Evolutionary conservation across 495 filamentous ascomycete species (phyloP).

Genomic region (Neurospora sp.): DNA sequence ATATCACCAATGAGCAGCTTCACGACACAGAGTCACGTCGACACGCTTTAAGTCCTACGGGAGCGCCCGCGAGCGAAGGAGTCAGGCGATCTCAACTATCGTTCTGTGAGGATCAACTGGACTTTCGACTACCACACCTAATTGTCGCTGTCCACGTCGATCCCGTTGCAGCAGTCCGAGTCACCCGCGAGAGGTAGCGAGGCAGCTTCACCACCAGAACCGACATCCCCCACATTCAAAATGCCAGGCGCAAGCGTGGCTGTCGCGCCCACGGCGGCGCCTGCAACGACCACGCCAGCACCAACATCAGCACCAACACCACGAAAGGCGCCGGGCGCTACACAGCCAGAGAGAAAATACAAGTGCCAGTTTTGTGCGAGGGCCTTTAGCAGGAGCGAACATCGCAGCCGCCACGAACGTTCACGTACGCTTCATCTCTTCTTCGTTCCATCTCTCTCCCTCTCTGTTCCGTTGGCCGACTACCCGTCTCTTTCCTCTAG

Average conservation of each 20-base stretch:
- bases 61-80: constrained; percentile 40
- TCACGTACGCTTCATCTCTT: constrained; percentile 67
- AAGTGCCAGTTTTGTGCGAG: constrained; percentile 98
- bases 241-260: constrained; percentile 60
- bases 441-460: constrained; percentile 7
- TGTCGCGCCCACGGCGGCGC: constrained; percentile 28
- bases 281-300: constrained; percentile 21
- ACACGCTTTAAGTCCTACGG: constrained; percentile 54
- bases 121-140: constrained; percentile 19
- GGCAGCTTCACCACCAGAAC: constrained; percentile 7
- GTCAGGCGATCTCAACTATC: constrained; percentile 43
- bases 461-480: background rate
- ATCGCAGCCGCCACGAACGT: constrained; percentile 91
- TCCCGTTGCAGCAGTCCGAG: constrained; percentile 18
- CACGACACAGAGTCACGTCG: constrained; percentile 38
- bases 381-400: constrained; percentile 94
- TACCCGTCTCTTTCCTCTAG: background rate
- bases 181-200: background rate
- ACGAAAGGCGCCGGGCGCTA: constrained; percentile 51
- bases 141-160: constrained; percentile 26
- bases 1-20: constrained; percentile 49
- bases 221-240: constrained; percentile 33
- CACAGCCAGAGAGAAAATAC: constrained; percentile 79
- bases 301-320: constrained; percentile 50
- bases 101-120: constrained; percentile 33